Base-by-base conservation (phyloP, 768 basidiomycete genomes). In the Pulveroboletus sp. region DNA sequence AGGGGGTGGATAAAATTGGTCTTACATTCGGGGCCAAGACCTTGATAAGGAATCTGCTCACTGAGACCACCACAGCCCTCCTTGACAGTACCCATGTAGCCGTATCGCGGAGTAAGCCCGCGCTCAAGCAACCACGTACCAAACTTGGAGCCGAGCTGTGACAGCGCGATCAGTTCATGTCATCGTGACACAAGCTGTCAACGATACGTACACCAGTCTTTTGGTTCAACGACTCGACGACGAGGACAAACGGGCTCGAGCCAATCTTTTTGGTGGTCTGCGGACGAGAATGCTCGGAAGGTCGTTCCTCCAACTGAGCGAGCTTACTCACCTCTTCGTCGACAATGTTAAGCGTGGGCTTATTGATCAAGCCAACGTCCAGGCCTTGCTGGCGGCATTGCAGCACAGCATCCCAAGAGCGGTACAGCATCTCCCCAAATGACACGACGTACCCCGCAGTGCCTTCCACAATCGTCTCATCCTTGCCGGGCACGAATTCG, bases 81-180 rank as follows among this genome's bases (percentile, higher is more conserved):
- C 72, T 85, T 87, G 45, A 76, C 78, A 19, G 81, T 81, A 50
- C 88, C 88, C 72, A 93, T 84, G 74, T 92, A 90, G 13, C 76
- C 82, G 61, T 85, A 94, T 61, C 77, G 85, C 36, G 90, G 90
- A 12, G 86, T 85, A 50, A 92, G 80, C 57, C 76, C 72, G 57
- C 90, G 85, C 68, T 92, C 90, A 20, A 94, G 73, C 25, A 92
- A 74, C 88, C 89, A 93, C 0, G 90, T 90, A 20, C 91, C 91
- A 60, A 80, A 86, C 69, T 85, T 88, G 36, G 85, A 87, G 35
- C 88, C 89, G 59, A 91, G 85, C 74, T 79, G 29, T 13, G 20
- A 6, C 19, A 16, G 6, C 10, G 45, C 1, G 17, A n/a, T 43
- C 34, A 50, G 12, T 6, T 35, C 3, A 10, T 2, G 29, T 16